Conservation (phyloP, 306 rosid genomes). For the Glycine soja region DNA sequence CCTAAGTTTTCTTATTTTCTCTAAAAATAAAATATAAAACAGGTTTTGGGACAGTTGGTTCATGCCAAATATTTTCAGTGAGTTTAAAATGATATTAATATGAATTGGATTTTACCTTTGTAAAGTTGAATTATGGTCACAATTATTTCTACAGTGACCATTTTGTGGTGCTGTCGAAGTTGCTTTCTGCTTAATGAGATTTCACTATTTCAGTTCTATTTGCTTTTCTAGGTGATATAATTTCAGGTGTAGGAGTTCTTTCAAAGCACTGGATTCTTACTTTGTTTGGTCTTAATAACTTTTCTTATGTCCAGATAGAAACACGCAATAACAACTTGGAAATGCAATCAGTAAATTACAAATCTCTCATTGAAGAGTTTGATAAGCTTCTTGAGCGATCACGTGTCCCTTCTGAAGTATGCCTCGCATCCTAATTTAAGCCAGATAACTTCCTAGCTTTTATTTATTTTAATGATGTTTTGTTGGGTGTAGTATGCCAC, state of each 20-base stretch:
- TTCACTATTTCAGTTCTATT: conserved; percentile 14
- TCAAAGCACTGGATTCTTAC: background rate
- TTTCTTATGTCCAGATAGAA: conserved; percentile 81
- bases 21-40: conserved; percentile 11
- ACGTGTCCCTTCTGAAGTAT: conserved; percentile 94
- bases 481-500: conserved; percentile 76
- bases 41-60: background rate
- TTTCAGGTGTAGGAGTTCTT: conserved; percentile 18
- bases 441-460: conserved; percentile 38
- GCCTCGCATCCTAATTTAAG: conserved; percentile 35
- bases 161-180: conserved; percentile 33
- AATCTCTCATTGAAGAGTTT: conserved; percentile 92
- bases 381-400: conserved; percentile 87
- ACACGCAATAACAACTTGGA: conserved; percentile 91
- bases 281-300: conserved; percentile 34
- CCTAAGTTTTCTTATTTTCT: background rate
- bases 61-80: background rate
- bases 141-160: conserved; percentile 14
- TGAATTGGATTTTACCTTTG: conserved; percentile 13
- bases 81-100: conserved; percentile 13
- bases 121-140: conserved; percentile 20
- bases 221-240: conserved; percentile 38
- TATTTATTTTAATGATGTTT: conserved; percentile 49
- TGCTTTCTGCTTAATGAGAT: conserved; percentile 32
- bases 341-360: conserved; percentile 94